phyloP scores from a whole-genome alignment of 805 yeast species.

The Myxozyma monticola region DNA sequence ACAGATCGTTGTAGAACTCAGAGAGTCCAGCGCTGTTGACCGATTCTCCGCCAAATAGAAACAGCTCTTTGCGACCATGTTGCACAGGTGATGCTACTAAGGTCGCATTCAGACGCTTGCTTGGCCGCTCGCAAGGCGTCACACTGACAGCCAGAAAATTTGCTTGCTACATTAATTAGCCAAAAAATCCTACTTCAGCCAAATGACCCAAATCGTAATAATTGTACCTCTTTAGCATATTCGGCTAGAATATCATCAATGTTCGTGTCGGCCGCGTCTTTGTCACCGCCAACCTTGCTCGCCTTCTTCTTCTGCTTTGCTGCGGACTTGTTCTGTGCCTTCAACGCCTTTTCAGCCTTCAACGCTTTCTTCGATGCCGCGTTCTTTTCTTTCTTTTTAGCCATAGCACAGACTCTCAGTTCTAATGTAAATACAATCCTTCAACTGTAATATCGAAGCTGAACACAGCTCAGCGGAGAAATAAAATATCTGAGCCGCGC shows the following conservation, averaged over 20 bases:
- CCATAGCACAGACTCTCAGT: conserved; percentile 62
- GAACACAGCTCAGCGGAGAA: too few species aligned
- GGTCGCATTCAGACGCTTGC: conserved; percentile 69
- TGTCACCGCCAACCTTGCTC: conserved; percentile 69
- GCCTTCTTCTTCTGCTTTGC: conserved; percentile 70
- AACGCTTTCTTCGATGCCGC: conserved; percentile 88
- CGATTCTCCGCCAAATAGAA: conserved; percentile 90
- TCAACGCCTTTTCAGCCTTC: conserved; percentile 76
- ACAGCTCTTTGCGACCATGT: conserved; percentile 66
- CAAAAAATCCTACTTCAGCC: neutral
- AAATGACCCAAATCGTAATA: neutral
- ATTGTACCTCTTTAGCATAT: conserved; percentile 50
- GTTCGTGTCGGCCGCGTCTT: conserved; percentile 69
- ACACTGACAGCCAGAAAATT: conserved; percentile 70
- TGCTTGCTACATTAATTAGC: conserved; percentile 57
- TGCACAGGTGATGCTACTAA: conserved; percentile 73
- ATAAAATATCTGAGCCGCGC: too few species aligned
- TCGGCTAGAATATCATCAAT: conserved; percentile 79
- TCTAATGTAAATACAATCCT: too few species aligned
- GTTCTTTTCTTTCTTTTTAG: conserved; percentile 79
- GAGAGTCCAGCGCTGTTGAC: conserved; percentile 50
- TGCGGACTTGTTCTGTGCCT: conserved; percentile 72
- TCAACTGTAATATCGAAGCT: too few species aligned
- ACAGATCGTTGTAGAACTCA: conserved; percentile 78
- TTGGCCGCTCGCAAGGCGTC: conserved; percentile 56